Base-by-base conservation (phyloP, 352 stramenopile species). In the Pythium aphanidermatum region DNA sequence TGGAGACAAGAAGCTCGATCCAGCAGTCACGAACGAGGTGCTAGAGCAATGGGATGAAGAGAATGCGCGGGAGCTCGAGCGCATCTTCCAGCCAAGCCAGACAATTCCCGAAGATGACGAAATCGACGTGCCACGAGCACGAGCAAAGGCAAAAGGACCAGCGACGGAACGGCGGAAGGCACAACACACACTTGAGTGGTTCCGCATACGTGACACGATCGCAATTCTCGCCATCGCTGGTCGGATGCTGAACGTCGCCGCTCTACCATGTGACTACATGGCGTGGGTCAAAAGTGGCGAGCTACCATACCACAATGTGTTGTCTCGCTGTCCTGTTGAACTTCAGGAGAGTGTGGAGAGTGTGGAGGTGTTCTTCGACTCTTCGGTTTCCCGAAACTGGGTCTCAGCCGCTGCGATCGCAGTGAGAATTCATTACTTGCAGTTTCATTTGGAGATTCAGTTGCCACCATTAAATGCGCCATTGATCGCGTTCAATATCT, bases 1-100 rank as follows among this genome's bases (percentile, higher is more conserved):
- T 10, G 63, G 65, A 10, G 68, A 74, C 39, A 67, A 66, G 38
- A 60, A 39, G 7, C 63, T 83, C 54, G 76, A 89, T 31, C 60
- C 63, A 4, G 62, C 61, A 4, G 44, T 84, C 30, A 83, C 73
- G 5, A 60, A 67, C 17, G 67, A 86, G 17, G 58, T 87, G 46
- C 54, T 90, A 35, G 74, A 85, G 40, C 66, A 90, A 49, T 90
- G 78, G 78, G 74, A 87, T 44, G 63, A 57, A 17, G 57, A 70
- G 21, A 65, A 61, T 8, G 63, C 64, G 19, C 51, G 50, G 4
- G 52, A 48, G 11, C 31, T 60, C 12, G 55, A 63, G 11, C 49
- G 26, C 21, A 20, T 58, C 5, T 55, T 63, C 26, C 29, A 47
- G 28, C 17, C 20, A 19, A 49, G 44, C 38, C 23, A 16, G 14